Percentiles rank a stretch among this genome's conserved stretches.
phyloP scores from a whole-genome alignment of 768 basidiomycete species.

The Russula compacta region DNA sequence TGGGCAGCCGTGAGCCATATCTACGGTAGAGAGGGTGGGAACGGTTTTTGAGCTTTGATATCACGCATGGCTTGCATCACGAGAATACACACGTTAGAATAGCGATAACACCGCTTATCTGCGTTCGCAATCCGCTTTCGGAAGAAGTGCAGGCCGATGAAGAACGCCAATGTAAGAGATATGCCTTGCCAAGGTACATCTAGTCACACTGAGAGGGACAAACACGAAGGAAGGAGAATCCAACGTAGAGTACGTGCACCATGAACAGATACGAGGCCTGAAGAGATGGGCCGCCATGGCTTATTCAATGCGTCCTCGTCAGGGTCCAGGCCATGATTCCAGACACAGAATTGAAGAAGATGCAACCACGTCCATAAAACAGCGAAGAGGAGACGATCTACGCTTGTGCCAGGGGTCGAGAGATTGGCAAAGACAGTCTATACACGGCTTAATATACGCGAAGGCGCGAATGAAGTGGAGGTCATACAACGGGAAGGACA shows the following conservation, averaged over 20 bases:
- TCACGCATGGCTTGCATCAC: neutral
- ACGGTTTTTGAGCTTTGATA: neutral
- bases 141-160: slow-evolving; percentile 22
- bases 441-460: neutral
- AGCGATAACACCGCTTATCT: slow-evolving; percentile 24
- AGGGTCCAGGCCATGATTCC: slow-evolving; percentile 22
- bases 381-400: neutral
- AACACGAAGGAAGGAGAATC: slow-evolving; percentile 21
- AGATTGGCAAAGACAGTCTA: slow-evolving; percentile 15
- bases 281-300: slow-evolving; percentile 23
- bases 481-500: slow-evolving; percentile 4
- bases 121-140: slow-evolving; percentile 9
- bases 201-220: slow-evolving; percentile 9
- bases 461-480: neutral
- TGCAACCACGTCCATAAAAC: slow-evolving; percentile 26
- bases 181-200: slow-evolving; percentile 10
- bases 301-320: slow-evolving; percentile 25
- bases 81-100: slow-evolving; percentile 25
- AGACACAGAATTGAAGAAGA: slow-evolving; percentile 25
- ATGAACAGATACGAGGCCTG: slow-evolving; percentile 19
- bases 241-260: slow-evolving; percentile 19
- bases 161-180: slow-evolving; percentile 15
- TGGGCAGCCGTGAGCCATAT: slow-evolving; percentile 10
- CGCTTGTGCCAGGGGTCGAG: neutral
- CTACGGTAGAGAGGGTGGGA: neutral